Conservation (phyloP, 2,329 filamentous ascomycete genomes). For the Magnaporthiopsis poae region DNA sequence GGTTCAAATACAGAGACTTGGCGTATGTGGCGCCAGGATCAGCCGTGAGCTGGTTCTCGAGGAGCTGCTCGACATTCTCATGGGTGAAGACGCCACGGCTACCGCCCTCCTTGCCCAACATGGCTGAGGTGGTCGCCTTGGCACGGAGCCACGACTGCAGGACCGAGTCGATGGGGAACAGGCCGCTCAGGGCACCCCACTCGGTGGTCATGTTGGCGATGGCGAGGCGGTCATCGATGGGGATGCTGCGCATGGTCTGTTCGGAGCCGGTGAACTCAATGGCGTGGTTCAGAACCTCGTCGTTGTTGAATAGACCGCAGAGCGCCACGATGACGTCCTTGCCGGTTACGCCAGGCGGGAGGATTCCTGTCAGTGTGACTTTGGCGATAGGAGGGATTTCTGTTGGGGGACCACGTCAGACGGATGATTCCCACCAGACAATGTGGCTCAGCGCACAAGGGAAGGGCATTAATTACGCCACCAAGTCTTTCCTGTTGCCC, state of each 20-base stretch:
- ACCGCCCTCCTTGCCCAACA: conserved; percentile 40
- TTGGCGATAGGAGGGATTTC: conserved; percentile 73
- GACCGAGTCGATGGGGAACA: conserved; percentile 68
- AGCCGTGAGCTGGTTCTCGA: conserved; percentile 55
- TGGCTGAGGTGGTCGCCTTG: conserved; percentile 64
- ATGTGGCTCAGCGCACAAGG: not conserved
- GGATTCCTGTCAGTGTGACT: conserved; percentile 63
- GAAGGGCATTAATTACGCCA: conserved; percentile 37
- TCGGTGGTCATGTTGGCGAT: conserved; percentile 70
- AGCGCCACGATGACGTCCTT: conserved; percentile 92
- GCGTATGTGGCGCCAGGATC: conserved; percentile 73
- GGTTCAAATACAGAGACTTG: conserved; percentile 71
- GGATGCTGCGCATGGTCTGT: conserved; percentile 59
- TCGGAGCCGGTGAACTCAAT: conserved; percentile 80
- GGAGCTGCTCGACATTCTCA: conserved; percentile 60
- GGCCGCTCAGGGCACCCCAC: conserved; percentile 60
- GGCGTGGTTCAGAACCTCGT: conserved; percentile 82
- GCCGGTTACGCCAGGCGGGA: conserved; percentile 73
- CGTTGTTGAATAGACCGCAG: conserved; percentile 74
- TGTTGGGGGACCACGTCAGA: not conserved
- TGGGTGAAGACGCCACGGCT: conserved; percentile 55
- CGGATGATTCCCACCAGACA: not conserved
- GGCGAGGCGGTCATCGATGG: conserved; percentile 60
- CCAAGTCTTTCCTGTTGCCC: conserved; percentile 75
- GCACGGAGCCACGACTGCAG: conserved; percentile 64